Evolutionary conservation across 306 rosid species (phyloP).

Genomic region (Dryas octopetala): DNA sequence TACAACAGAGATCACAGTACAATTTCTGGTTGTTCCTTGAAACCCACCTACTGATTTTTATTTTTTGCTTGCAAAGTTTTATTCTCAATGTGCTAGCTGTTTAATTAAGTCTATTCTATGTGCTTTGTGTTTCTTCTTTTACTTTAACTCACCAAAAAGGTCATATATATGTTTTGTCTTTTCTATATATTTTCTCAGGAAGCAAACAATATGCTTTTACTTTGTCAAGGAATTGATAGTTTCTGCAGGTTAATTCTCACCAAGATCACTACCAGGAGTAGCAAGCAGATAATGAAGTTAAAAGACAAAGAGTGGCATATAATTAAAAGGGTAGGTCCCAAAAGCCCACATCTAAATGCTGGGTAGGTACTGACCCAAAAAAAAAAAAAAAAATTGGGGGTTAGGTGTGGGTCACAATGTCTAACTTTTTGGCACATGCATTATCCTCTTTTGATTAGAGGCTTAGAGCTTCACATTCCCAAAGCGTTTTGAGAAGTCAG

Average conservation of each 20-base stretch:
- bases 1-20: background rate
- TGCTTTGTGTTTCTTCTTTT: background rate
- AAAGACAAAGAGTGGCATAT: slow-evolving; percentile 7
- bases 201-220: background rate
- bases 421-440: slow-evolving; percentile 35
- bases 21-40: background rate
- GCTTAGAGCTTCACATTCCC: slow-evolving; percentile 17
- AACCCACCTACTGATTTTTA: background rate
- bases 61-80: background rate
- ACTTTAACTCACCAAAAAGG: background rate
- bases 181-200: background rate
- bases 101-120: background rate
- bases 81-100: background rate
- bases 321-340: slow-evolving; percentile 6
- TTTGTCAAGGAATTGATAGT: background rate
- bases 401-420: slow-evolving; percentile 27
- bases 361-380: no score
- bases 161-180: background rate
- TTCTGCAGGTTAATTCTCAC: background rate
- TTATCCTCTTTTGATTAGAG: slow-evolving; percentile 11
- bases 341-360: slow-evolving; percentile 16
- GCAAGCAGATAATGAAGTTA: background rate
- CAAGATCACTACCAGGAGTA: background rate
- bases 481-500: background rate
- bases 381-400: background rate